These are phyloP conservation scores for Calonectria ilicicola DNA, from an alignment of 2,329 filamentous ascomycete genomes.

Conservation along the genomic window DNA sequence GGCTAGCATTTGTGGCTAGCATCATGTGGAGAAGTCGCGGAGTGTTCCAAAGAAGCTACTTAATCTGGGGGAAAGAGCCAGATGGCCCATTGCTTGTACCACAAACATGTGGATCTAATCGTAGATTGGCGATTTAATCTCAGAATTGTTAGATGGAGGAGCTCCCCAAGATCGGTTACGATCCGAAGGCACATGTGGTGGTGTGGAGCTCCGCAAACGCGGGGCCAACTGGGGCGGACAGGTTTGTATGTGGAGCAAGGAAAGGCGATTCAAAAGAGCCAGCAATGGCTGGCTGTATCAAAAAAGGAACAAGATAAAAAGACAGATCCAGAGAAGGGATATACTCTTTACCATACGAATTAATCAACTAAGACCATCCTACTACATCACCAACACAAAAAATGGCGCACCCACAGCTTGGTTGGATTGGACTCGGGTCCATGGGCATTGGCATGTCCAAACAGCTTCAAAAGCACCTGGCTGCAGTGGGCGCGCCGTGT, in stretches of 20 bases:
- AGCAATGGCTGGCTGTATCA: not conserved
- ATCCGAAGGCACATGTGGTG: not conserved
- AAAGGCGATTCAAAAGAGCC: not conserved
- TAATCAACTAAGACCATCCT: not conserved
- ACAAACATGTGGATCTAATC: not conserved
- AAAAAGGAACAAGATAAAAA: not conserved
- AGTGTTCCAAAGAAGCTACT: not conserved
- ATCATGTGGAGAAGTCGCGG: not conserved
- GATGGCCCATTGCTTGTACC: no score
- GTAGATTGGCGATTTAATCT: not conserved
- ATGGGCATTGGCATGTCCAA: conserved; percentile 58
- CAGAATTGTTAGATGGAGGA: not conserved
- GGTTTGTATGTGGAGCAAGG: not conserved
- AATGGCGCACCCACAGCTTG: conserved; percentile 16
- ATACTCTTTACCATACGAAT: not conserved
- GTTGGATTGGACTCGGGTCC: conserved; percentile 52
- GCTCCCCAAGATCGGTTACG: not conserved
- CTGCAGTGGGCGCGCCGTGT: conserved; percentile 43
- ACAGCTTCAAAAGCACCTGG: conserved; percentile 55
- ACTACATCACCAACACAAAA: not conserved
- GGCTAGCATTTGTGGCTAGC: not conserved
- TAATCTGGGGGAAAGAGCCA: not conserved
- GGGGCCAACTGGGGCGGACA: not conserved
- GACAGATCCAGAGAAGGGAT: not conserved
- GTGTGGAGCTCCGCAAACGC: not conserved